Percentiles rank a stretch among this genome's conserved stretches.
phyloP scores from a whole-genome alignment of 768 basidiomycete species.

The Coprinopsis strossmayeri region DNA sequence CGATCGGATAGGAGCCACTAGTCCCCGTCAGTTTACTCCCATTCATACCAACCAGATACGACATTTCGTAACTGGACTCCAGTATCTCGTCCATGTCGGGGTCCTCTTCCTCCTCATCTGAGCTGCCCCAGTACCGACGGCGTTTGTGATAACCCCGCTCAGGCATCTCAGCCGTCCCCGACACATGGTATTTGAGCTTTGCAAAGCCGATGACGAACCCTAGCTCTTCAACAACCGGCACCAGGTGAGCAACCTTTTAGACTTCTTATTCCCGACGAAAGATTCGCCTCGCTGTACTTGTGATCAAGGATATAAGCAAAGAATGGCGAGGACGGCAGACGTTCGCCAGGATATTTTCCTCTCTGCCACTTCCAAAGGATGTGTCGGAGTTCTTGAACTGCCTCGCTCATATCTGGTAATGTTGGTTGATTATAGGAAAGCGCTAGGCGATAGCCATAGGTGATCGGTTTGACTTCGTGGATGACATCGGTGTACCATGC shows the following conservation, averaged over 20 bases:
- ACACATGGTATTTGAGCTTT: slow-evolving; percentile 23
- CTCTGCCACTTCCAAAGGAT: not conserved
- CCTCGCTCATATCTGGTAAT: not conserved
- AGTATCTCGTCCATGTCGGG: slow-evolving; percentile 21
- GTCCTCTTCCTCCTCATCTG: slow-evolving; percentile 18
- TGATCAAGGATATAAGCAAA: slow-evolving; percentile 22
- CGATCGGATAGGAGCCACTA: slow-evolving; percentile 13
- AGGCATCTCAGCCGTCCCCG: slow-evolving; percentile 16
- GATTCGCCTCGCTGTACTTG: slow-evolving; percentile 20
- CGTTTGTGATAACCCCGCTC: slow-evolving; percentile 10
- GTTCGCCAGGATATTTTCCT: not conserved
- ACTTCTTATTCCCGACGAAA: slow-evolving; percentile 17
- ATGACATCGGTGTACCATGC: no score
- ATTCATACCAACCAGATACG: slow-evolving; percentile 25
- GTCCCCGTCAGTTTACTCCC: slow-evolving; percentile 17
- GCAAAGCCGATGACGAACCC: slow-evolving; percentile 33
- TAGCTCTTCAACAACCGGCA: slow-evolving; percentile 23
- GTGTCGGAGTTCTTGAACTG: not conserved
- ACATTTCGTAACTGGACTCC: slow-evolving; percentile 15
- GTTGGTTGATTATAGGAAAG: slow-evolving; percentile 7
- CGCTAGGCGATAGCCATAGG: slow-evolving; percentile 35
- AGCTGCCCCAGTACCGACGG: slow-evolving; percentile 14
- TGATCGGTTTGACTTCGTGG: no score
- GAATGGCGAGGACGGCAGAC: slow-evolving; percentile 13
- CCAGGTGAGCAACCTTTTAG: slow-evolving; percentile 33